Evolutionary conservation across 805 yeast genomes (phyloP), one percentile per base, ranked within the genome.

Genomic region (Metschnikowia kunwiensis): DNA sequence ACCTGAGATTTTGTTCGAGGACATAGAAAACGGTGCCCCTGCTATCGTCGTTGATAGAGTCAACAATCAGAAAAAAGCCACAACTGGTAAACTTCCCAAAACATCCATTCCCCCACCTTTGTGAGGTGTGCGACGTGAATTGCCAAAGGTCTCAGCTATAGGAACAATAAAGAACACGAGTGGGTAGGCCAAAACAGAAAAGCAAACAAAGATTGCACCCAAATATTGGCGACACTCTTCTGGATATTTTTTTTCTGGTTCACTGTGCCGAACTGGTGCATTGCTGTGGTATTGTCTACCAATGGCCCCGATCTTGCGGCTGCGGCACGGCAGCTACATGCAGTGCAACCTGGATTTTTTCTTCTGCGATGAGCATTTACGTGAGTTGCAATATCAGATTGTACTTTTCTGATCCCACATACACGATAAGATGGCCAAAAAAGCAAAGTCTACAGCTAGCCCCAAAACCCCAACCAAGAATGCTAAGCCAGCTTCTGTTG

Each of bases 21-120:
- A 65, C 36, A 57, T 63, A 11, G 50, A 54, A 14, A 58, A 60
- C 30, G 69, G 65, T 3, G 62, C 65, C 1, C 74, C 74, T 5
- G 70, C 68, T 0, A 68, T 68, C 5, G 54, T 68, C 21, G 48
- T 68, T 10, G 72, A 68, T 32, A 44, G 59, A 13, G 60, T 55
- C 12, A 54, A 44, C 32, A 51, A 56, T 34, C 40, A 46, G 35
- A 34, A 24, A n/a, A 27, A 20, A 19, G 21, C 28, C 18, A 13
- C 22, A 24, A 42, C 41, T 12, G 35, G 34, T 23, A 45, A 49
- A 7, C 42, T 63, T 15, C 57, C 58, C 8, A 63, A 60, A 35
- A 65, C 71, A 1, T 40, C 64, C 18, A 47, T 64, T 46, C 72
- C 72, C 11, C 70, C 70, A 1, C 43, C 47, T 19, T 17, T 37